These are phyloP conservation scores for Aurifilum marmelostoma DNA, from an alignment of 2,329 filamentous ascomycete species.

Conservation along the genomic window DNA sequence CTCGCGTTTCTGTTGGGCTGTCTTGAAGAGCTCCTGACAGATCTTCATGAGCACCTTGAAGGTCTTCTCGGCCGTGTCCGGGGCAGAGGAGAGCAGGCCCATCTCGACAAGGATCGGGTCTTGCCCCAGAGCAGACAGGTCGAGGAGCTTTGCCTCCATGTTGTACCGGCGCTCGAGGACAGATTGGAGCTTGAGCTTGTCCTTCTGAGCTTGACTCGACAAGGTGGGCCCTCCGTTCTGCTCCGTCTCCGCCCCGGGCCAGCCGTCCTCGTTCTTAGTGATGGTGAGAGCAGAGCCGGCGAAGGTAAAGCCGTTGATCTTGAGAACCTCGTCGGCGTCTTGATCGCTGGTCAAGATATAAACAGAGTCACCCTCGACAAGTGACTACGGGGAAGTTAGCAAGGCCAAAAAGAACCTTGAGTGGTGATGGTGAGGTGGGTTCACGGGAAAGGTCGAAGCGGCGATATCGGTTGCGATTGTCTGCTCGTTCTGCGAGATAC, in stretches of 20 bases:
- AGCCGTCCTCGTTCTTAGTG: slow-evolving; percentile 47
- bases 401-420: slow-evolving; percentile 53
- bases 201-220: slow-evolving; percentile 48
- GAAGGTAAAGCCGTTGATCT: slow-evolving; percentile 70
- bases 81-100: slow-evolving; percentile 74
- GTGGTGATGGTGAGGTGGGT: slow-evolving; percentile 40
- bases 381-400: slow-evolving; percentile 73
- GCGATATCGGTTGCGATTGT: slow-evolving; percentile 41
- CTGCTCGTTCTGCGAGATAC: slow-evolving; percentile 45
- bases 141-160: slow-evolving; percentile 71
- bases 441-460: slow-evolving; percentile 43
- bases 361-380: slow-evolving; percentile 68
- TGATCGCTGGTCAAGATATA: slow-evolving; percentile 68
- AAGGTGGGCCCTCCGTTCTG: slow-evolving; percentile 14
- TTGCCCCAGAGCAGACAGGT: slow-evolving; percentile 76
- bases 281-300: slow-evolving; percentile 66
- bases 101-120: slow-evolving; percentile 74
- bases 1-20: slow-evolving; percentile 70
- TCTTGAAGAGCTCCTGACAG: slow-evolving; percentile 77
- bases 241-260: slow-evolving; percentile 46
- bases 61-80: slow-evolving; percentile 77
- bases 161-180: slow-evolving; percentile 79
- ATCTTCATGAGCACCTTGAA: slow-evolving; percentile 91
- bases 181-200: slow-evolving; percentile 68
- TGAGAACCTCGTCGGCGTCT: slow-evolving; percentile 65